Evolutionary conservation across 148 eudicot genomes (phyloP).

Genomic region (Simmondsia chinensis): DNA sequence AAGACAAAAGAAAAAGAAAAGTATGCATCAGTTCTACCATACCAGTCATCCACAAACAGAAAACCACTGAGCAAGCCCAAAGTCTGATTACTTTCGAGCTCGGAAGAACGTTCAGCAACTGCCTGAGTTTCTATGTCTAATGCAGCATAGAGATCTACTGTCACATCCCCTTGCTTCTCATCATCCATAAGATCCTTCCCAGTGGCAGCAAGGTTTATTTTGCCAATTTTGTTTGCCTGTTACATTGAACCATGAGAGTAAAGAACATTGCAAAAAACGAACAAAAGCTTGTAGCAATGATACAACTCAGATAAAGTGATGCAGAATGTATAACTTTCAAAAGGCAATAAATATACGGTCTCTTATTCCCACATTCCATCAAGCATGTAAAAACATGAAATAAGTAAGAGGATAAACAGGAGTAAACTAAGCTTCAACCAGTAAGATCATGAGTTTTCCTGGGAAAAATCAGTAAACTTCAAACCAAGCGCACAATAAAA

Average conservation of each 20-base stretch:
- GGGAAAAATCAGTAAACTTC: too few relatives aligned
- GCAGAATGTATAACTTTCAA: too few relatives aligned
- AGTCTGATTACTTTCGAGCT: conserved; percentile 77
- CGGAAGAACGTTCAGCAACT: conserved; percentile 52
- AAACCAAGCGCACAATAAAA: too few relatives aligned
- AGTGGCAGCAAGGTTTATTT: conserved; percentile 96
- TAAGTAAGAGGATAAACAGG: too few relatives aligned
- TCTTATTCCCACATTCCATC: too few relatives aligned
- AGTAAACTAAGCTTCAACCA: too few relatives aligned
- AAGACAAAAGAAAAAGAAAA: neutral
- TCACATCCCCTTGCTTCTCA: conserved; percentile 94
- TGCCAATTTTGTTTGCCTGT: conserved; percentile 97
- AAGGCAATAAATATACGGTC: too few relatives aligned
- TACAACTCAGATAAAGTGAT: too few relatives aligned
- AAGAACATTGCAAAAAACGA: neutral
- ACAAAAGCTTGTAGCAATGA: neutral
- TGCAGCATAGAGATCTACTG: conserved; percentile 83
- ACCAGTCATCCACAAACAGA: conserved; percentile 95
- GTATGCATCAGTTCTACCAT: conserved; percentile 5
- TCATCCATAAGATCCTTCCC: conserved; percentile 99
- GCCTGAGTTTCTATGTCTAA: conserved; percentile 81
- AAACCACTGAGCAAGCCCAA: conserved; percentile 87
- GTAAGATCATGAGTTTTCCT: too few relatives aligned
- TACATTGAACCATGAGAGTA: neutral
- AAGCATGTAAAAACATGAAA: too few relatives aligned